Conservation (phyloP, 331 rosid species). For the Phaseolus coccineus region DNA sequence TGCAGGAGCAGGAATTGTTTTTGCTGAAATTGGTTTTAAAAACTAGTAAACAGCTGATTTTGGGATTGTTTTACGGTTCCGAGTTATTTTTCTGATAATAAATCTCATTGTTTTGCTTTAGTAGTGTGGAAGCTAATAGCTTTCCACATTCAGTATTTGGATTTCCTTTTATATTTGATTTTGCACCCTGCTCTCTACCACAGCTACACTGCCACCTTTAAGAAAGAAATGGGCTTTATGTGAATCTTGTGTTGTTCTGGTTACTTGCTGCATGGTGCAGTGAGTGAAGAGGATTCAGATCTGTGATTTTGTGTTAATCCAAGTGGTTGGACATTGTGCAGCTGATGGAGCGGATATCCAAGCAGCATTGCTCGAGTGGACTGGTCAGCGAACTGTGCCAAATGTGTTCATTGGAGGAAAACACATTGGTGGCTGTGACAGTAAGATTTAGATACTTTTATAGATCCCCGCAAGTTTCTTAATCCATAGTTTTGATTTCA, state of each 20-base stretch:
- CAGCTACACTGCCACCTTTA: too few relatives aligned
- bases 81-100: constrained; percentile 2
- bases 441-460: constrained; percentile 57
- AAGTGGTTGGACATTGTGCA: constrained; percentile 49
- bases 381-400: constrained; percentile 79
- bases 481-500: constrained; percentile 31
- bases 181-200: background rate
- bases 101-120: background rate
- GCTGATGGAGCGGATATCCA: constrained; percentile 81
- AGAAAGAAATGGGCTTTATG: background rate
- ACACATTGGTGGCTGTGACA: constrained; percentile 90
- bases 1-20: too few relatives aligned
- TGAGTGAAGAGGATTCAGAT: background rate
- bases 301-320: constrained; percentile 12
- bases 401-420: constrained; percentile 88
- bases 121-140: background rate
- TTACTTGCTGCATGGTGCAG: background rate
- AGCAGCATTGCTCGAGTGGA: constrained; percentile 69
- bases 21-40: too few relatives aligned
- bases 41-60: background rate
- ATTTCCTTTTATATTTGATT: constrained; percentile 6
- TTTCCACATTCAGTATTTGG: constrained; percentile 21
- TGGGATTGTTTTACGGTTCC: background rate
- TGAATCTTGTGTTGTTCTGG: background rate
- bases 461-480: background rate